Conservation (phyloP, 2,329 filamentous ascomycete genomes). For the Penicillium rolfsii region DNA sequence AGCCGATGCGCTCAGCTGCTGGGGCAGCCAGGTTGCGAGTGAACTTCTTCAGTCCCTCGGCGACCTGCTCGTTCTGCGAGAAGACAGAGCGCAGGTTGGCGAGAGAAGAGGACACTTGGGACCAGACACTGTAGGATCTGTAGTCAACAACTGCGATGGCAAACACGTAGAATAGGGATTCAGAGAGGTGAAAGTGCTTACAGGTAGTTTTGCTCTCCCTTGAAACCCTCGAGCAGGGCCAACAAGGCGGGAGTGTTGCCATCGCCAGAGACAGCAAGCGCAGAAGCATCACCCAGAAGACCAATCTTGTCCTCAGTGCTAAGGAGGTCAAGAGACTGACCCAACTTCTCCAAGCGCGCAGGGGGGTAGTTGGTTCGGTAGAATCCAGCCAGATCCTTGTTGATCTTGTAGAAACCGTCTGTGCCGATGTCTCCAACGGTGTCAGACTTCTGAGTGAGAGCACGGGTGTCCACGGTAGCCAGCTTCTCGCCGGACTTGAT, state of each 20-base stretch:
- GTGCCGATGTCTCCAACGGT: slow-evolving; percentile 68
- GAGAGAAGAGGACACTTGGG: slow-evolving; percentile 77
- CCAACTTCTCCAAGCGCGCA: slow-evolving; percentile 78
- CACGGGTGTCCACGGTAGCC: slow-evolving; percentile 64
- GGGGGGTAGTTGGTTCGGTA: slow-evolving; percentile 93
- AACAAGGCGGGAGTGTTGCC: slow-evolving; percentile 80
- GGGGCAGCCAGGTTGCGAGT: slow-evolving; percentile 74
- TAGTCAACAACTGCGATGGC: slow-evolving; percentile 22
- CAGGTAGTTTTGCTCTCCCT: slow-evolving; percentile 78
- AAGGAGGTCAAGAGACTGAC: slow-evolving; percentile 73
- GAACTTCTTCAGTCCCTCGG: slow-evolving; percentile 75
- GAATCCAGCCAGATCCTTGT: slow-evolving; percentile 84
- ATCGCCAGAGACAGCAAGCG: slow-evolving; percentile 84
- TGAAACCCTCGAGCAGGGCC: slow-evolving; percentile 82
- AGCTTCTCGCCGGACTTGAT: slow-evolving; percentile 74
- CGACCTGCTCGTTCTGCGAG: slow-evolving; percentile 71
- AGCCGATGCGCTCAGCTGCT: slow-evolving; percentile 78
- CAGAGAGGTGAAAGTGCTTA: slow-evolving; percentile 36
- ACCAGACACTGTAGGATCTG: slow-evolving; percentile 66
- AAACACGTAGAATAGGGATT: too few relatives aligned
- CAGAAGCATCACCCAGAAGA: slow-evolving; percentile 84
- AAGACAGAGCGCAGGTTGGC: slow-evolving; percentile 83
- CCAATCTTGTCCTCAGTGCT: slow-evolving; percentile 90
- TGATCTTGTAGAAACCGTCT: slow-evolving; percentile 89
- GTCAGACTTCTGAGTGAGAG: slow-evolving; percentile 75